These are phyloP conservation scores for Dimargaris xerosporica DNA, from an alignment of 192 early-diverging fungal genomes.

Conservation along the genomic window DNA sequence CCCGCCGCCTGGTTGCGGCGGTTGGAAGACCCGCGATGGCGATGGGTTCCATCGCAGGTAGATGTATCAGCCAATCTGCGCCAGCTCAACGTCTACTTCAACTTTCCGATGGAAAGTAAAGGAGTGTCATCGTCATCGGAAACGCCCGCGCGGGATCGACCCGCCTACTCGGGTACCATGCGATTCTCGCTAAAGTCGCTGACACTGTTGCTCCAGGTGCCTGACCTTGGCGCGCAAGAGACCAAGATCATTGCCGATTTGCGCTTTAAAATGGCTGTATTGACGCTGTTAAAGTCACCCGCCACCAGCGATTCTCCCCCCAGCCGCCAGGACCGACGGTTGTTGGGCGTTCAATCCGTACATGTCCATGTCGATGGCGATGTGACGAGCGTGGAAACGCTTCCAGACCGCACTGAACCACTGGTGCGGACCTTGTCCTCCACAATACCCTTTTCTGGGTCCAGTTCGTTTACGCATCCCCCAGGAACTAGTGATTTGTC, in stretches of 20 bases:
- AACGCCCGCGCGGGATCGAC: neutral
- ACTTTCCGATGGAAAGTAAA: slow-evolving; percentile 2
- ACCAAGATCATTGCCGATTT: slow-evolving; percentile 1
- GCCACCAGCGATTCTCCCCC: neutral
- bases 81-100: slow-evolving; percentile 11
- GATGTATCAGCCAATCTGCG: slow-evolving; percentile 7
- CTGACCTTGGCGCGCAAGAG: neutral
- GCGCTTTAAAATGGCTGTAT: neutral
- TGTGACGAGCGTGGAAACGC: neutral
- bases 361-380: slow-evolving; percentile 1
- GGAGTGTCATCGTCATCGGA: neutral
- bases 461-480: neutral
- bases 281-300: neutral
- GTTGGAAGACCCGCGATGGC: neutral
- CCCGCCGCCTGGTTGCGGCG: neutral
- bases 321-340: neutral
- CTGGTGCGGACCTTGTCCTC: too few species aligned
- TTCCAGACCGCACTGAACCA: neutral
- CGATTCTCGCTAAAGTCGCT: slow-evolving; percentile 8
- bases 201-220: neutral
- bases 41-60: slow-evolving; percentile 1
- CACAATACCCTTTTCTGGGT: neutral
- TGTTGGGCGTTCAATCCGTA: slow-evolving; percentile 1
- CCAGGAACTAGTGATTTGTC: neutral
- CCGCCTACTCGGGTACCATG: neutral